Base-by-base conservation (phyloP, 192 early-diverging fungal species). In the Coemansia sp. region DNA sequence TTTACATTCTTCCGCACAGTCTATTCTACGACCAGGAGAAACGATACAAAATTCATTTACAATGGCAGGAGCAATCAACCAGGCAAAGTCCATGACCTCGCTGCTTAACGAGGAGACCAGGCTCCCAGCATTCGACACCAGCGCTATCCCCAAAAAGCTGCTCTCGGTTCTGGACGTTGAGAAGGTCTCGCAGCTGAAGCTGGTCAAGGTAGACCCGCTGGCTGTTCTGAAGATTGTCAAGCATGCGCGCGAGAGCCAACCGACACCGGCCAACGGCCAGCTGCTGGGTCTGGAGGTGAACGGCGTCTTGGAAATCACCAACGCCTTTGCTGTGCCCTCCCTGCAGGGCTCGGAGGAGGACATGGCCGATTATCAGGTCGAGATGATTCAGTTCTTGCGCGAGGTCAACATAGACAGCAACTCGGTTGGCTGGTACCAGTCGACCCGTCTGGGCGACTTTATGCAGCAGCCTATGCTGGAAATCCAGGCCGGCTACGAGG, bases 381-480 rank as follows among this genome's bases (percentile, higher is more conserved):
- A 92, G 62, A 94, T 97, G 91, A 85, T 99, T 78, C 79, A 88
- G 58, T 86, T 88, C 60, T 81, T 99, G 64, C 84, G 90, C 48
- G 86, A 91, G 46, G 86, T 97, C 50, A 95, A 97, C 69, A 90
- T 87, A 37, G 97, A 99, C 60, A 87, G 90, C 60, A 95, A 94
- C 81, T 87, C 92, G 37, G 94, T 97, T 28, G 97, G 97, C 18
- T 95, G 96, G 92, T 94, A 98, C 76, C 92, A 92, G 63, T 91
- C 92, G 20, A 86, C 93, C 25, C 81, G 88, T 46, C 72, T 95
- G 58, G 88, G 87, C 53, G 85, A 86, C 55, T 93, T 94, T 66
- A 85, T 93, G 82, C 88, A 93, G 72, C 82, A 87, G 71, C 83
- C 81, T 26, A 72, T 97, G 60, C 81, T 99, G 64, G 94, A 98